phyloP scores from a whole-genome alignment of 805 yeast genomes.

The Komagataella pastoris region DNA sequence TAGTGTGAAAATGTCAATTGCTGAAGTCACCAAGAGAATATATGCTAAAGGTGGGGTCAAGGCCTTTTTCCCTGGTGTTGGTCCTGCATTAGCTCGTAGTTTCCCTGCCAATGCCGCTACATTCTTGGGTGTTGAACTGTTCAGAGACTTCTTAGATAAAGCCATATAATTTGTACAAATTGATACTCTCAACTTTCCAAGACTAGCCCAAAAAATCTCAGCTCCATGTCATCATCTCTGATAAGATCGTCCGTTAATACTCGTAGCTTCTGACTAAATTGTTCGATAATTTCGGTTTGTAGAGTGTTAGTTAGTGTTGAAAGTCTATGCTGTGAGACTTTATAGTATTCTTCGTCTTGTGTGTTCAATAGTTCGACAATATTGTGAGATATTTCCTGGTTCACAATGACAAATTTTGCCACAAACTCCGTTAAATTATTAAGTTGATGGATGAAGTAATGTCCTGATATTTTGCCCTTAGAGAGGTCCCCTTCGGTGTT shows the following conservation, averaged over 20 bases:
- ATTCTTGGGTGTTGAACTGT: slow-evolving; percentile 82
- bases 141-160: background rate
- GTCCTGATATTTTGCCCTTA: slow-evolving; percentile 22
- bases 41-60: slow-evolving; percentile 69
- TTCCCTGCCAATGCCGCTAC: slow-evolving; percentile 99
- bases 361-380: slow-evolving; percentile 20
- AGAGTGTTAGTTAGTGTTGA: slow-evolving; percentile 26
- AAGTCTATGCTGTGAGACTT: slow-evolving; percentile 10
- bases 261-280: slow-evolving; percentile 27
- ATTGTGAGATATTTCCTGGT: slow-evolving; percentile 22
- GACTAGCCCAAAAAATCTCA: slow-evolving; percentile 31
- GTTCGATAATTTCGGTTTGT: slow-evolving; percentile 22
- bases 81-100: slow-evolving; percentile 86
- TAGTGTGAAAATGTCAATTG: slow-evolving; percentile 36
- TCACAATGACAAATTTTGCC: slow-evolving; percentile 23
- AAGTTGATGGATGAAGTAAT: slow-evolving; percentile 27
- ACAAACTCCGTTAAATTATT: slow-evolving; percentile 21
- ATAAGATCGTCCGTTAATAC: slow-evolving; percentile 37
- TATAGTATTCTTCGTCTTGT: slow-evolving; percentile 5
- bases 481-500: slow-evolving; percentile 12
- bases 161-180: background rate
- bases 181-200: background rate
- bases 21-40: slow-evolving; percentile 52
- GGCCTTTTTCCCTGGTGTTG: slow-evolving; percentile 95
- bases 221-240: slow-evolving; percentile 33